Percentiles rank a stretch among this genome's conserved stretches.
These are phyloP conservation scores for Aspergillus flavus DNA, from an alignment of 2,329 filamentous ascomycete species.

Conservation along the genomic window DNA sequence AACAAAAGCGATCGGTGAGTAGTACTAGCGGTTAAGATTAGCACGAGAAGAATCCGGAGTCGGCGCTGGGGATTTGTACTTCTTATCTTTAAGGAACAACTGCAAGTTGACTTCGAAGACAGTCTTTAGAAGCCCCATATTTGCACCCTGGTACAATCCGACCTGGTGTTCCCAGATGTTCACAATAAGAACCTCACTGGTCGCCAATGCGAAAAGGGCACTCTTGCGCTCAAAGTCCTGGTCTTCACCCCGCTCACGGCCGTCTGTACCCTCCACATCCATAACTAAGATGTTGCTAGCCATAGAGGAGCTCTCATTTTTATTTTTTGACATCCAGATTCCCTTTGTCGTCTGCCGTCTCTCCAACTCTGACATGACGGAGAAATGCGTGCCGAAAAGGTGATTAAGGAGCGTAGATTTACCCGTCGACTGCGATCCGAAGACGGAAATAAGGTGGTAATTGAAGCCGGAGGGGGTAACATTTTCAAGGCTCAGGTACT, in stretches of 20 bases:
- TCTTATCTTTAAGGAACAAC: slow-evolving; percentile 92
- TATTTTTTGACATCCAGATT: slow-evolving; percentile 99
- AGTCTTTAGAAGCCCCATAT: slow-evolving; percentile 98
- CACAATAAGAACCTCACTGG: slow-evolving; percentile 95
- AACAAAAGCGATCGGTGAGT: slow-evolving; percentile 90
- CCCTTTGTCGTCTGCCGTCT: slow-evolving; percentile 97
- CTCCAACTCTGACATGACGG: slow-evolving; percentile 95
- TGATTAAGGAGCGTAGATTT: slow-evolving; percentile 97
- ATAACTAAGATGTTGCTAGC: slow-evolving; percentile 98
- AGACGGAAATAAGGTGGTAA: slow-evolving; percentile 98
- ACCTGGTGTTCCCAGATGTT: slow-evolving; percentile 99
- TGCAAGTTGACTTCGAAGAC: slow-evolving; percentile 99
- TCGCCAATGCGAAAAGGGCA: slow-evolving; percentile 93
- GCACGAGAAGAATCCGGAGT: slow-evolving; percentile 19
- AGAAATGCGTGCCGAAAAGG: slow-evolving; percentile 93
- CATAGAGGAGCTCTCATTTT: slow-evolving; percentile 66
- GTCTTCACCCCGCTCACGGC: slow-evolving; percentile 92
- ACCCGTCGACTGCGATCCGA: slow-evolving; percentile 96
- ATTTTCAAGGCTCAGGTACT: slow-evolving; percentile 78
- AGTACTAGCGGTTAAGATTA: slow-evolving; percentile 57
- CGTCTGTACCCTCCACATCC: slow-evolving; percentile 98
- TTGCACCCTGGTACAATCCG: slow-evolving; percentile 94
- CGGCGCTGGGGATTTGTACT: slow-evolving; percentile 57
- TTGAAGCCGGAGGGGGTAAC: slow-evolving; percentile 93
- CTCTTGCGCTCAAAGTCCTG: slow-evolving; percentile 99